Evolutionary conservation across 805 yeast species (phyloP).

Genomic region (Cyberlindnera nakhonratchasimensis): DNA sequence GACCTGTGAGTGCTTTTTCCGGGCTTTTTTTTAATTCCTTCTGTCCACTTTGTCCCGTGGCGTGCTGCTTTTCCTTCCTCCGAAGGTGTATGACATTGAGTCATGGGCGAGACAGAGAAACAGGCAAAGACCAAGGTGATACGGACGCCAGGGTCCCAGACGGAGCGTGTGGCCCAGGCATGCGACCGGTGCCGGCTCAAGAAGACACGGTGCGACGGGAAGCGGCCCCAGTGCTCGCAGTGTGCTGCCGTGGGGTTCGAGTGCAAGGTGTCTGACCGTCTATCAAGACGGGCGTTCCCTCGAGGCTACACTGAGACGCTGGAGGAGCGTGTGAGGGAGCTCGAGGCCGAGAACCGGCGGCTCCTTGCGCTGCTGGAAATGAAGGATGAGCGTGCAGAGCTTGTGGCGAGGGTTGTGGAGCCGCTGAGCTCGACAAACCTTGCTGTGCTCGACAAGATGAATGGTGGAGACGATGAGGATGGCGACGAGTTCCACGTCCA

Average conservation of each 20-base stretch:
- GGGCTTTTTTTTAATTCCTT: background rate
- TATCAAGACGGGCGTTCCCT: constrained; percentile 85
- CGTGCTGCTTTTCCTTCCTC: background rate
- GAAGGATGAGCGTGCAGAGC: constrained; percentile 59
- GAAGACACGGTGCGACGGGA: constrained; percentile 77
- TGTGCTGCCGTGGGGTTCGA: constrained; percentile 84
- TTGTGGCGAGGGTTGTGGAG: constrained; percentile 26
- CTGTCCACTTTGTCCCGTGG: no score
- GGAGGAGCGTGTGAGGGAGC: constrained; percentile 82
- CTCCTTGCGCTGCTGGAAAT: constrained; percentile 59
- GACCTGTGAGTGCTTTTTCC: no score
- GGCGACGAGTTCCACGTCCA: constrained; percentile 32
- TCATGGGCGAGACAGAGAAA: constrained; percentile 3
- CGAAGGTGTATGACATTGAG: background rate
- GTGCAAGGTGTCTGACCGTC: constrained; percentile 81
- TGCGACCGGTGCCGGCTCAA: constrained; percentile 87
- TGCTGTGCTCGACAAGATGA: constrained; percentile 30
- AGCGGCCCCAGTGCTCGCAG: constrained; percentile 68
- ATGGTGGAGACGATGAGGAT: constrained; percentile 24
- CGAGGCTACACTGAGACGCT: constrained; percentile 88
- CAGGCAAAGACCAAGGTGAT: constrained; percentile 43
- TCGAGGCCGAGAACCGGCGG: constrained; percentile 76
- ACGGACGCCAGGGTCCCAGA: constrained; percentile 61
- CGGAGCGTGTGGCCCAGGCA: constrained; percentile 80
- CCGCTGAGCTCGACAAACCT: constrained; percentile 35